phyloP scores from a whole-genome alignment of 2,329 filamentous ascomycete genomes.

The Claviceps sp. region DNA sequence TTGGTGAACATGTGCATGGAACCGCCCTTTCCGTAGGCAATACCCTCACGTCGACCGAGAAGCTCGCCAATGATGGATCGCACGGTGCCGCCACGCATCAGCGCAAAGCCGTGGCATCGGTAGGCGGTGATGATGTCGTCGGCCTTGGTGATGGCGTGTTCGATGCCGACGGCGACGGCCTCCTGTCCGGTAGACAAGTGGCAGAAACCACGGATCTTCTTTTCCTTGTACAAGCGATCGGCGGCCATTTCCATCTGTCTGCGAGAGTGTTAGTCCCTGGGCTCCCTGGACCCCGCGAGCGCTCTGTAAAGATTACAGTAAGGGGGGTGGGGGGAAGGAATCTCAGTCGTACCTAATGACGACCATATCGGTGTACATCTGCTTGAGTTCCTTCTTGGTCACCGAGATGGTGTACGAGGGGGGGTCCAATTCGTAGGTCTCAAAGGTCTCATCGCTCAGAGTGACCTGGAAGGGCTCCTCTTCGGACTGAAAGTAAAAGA shows the following conservation, averaged over 20 bases:
- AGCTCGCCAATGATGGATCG: conserved; percentile 93
- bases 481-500: conserved; percentile 51
- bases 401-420: conserved; percentile 84
- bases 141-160: conserved; percentile 80
- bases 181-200: conserved; percentile 96
- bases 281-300: no score
- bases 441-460: conserved; percentile 96
- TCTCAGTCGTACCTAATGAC: conserved; percentile 57
- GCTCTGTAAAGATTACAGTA: no score
- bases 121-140: conserved; percentile 97
- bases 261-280: conserved; percentile 18
- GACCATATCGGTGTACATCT: conserved; percentile 99
- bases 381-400: conserved; percentile 95
- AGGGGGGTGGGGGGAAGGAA: not conserved
- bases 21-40: conserved; percentile 96
- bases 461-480: conserved; percentile 85
- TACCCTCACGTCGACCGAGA: conserved; percentile 87
- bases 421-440: conserved; percentile 97
- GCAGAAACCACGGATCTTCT: conserved; percentile 99
- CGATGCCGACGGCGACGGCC: conserved; percentile 92
- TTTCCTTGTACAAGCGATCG: conserved; percentile 98
- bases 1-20: conserved; percentile 99
- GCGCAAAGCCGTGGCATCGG: conserved; percentile 94
- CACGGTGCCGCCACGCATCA: conserved; percentile 87
- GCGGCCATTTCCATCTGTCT: conserved; percentile 99